phyloP scores from a whole-genome alignment of 2,329 filamentous ascomycete genomes.

The Fusarium tricinctum region DNA sequence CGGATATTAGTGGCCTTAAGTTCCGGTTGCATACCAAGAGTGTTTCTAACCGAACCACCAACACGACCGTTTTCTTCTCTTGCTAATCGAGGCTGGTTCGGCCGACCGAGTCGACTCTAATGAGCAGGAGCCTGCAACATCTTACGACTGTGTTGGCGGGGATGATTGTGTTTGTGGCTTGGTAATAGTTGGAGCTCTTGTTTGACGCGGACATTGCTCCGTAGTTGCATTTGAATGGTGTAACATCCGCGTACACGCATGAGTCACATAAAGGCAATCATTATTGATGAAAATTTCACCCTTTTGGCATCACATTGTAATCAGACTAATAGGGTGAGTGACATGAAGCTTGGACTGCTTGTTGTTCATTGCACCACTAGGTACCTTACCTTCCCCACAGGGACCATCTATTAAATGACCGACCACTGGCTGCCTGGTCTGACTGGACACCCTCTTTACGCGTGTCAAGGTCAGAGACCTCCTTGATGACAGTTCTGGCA shows the following conservation, averaged over 20 bases:
- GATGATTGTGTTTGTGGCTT: not conserved
- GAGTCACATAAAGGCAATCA: slow-evolving; percentile 12
- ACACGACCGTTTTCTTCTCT: slow-evolving; percentile 4
- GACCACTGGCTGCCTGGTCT: not conserved
- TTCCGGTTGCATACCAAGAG: slow-evolving; percentile 24
- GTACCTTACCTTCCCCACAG: not conserved
- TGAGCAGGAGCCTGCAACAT: slow-evolving; percentile 5
- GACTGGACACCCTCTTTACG: not conserved
- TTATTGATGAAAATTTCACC: not conserved
- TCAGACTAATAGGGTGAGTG: not conserved
- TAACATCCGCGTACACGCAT: slow-evolving; percentile 2
- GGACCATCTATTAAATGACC: not conserved
- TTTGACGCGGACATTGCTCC: not conserved
- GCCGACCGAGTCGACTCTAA: slow-evolving; percentile 4
- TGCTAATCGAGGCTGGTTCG: slow-evolving; percentile 12
- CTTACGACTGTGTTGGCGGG: not conserved
- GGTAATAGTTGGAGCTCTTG: not conserved
- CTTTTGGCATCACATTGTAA: not conserved
- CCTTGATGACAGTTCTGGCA: not conserved
- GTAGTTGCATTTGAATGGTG: not conserved
- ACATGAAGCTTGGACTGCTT: slow-evolving; percentile 2
- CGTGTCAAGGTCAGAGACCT: not conserved
- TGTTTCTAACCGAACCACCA: slow-evolving; percentile 20
- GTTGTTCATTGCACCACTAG: not conserved
- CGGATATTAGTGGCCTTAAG: slow-evolving; percentile 38